Percentiles rank a stretch among this genome's conserved stretches.
Evolutionary conservation across 192 early-diverging fungal genomes (phyloP).

Genomic region (Chytriomyces hyalinus): DNA sequence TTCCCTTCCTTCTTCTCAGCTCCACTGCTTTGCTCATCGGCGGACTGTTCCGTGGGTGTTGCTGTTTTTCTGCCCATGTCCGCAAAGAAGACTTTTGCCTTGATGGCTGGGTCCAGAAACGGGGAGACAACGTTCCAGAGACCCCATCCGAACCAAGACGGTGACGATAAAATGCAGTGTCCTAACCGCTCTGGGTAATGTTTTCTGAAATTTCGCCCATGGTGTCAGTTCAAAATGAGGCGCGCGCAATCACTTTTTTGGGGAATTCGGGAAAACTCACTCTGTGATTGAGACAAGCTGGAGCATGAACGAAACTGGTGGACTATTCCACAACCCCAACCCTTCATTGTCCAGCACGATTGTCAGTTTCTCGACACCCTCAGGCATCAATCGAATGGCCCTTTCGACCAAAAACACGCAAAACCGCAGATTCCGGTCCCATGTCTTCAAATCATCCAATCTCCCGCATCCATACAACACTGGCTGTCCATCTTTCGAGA

Average conservation of each 20-base stretch:
- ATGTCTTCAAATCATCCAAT: conserved; percentile 74
- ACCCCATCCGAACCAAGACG: conserved; percentile 82
- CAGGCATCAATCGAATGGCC: conserved; percentile 64
- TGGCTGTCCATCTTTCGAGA: conserved; percentile 74
- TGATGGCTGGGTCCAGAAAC: conserved; percentile 92
- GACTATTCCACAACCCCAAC: conserved; percentile 71
- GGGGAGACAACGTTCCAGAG: conserved; percentile 80
- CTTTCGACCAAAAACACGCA: conserved; percentile 79
- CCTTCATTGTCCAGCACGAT: conserved; percentile 85
- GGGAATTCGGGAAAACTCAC: not conserved
- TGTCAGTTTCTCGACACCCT: conserved; percentile 75
- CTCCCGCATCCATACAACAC: conserved; percentile 68
- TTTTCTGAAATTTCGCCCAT: conserved; percentile 40
- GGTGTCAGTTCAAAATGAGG: no score
- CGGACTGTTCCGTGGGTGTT: not conserved
- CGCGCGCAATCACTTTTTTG: no score
- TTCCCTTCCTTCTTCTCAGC: not conserved
- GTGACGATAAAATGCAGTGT: conserved; percentile 65
- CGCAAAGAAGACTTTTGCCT: conserved; percentile 83
- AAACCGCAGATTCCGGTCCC: conserved; percentile 73
- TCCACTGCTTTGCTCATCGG: not conserved
- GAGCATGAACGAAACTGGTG: conserved; percentile 43
- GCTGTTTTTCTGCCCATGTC: conserved; percentile 33
- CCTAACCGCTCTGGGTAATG: conserved; percentile 91
- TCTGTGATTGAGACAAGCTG: conserved; percentile 74